Evolutionary conservation across 176 grass and related monocot species (phyloP).

Genomic region (Paspalum notatum): DNA sequence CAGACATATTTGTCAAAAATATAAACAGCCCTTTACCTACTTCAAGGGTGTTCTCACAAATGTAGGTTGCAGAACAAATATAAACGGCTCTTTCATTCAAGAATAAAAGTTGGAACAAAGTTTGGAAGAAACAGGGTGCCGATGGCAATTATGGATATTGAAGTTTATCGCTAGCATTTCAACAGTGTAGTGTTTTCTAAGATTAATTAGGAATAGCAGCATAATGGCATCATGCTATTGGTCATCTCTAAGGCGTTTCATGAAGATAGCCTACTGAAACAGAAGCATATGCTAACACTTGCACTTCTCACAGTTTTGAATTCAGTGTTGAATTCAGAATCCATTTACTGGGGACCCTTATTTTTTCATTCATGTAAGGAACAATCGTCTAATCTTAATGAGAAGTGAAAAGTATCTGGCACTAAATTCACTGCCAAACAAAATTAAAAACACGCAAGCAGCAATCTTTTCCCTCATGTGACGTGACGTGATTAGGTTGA

Average conservation of each 20-base stretch:
- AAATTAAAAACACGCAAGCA: too few species aligned
- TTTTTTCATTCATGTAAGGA: too few species aligned
- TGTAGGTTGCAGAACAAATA: background rate
- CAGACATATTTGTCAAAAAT: background rate
- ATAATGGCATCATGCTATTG: background rate
- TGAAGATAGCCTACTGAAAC: background rate
- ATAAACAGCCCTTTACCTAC: too few species aligned
- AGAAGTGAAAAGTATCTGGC: too few species aligned
- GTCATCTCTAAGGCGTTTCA: background rate
- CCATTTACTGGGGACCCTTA: background rate
- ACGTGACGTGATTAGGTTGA: too few species aligned
- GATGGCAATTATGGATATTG: background rate
- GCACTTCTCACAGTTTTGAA: background rate
- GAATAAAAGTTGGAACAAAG: background rate
- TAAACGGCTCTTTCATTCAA: background rate
- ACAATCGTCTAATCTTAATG: too few species aligned
- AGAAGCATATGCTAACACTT: background rate
- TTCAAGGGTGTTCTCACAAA: background rate
- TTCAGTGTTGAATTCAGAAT: too few species aligned
- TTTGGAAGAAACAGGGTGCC: background rate
- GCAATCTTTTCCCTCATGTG: too few species aligned
- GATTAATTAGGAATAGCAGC: background rate
- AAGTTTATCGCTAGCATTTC: background rate
- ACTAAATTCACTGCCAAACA: too few species aligned
- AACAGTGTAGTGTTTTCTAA: background rate